phyloP scores from a whole-genome alignment of 2,329 filamentous ascomycete species.

The Colletotrichum brevisporum region DNA sequence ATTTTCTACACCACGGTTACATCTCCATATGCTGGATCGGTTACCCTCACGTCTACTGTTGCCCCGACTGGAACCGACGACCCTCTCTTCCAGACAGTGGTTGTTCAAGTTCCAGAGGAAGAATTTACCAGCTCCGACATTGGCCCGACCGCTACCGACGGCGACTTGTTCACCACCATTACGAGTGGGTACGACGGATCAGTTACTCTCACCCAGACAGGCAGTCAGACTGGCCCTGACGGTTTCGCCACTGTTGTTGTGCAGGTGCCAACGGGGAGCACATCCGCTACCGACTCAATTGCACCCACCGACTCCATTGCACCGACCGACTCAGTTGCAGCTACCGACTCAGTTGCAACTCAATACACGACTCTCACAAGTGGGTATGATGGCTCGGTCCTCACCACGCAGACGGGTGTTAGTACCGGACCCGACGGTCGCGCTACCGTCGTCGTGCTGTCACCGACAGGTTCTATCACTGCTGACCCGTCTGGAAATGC shows the following conservation, averaged over 20 bases:
- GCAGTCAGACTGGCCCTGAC: not conserved
- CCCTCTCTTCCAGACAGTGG: not conserved
- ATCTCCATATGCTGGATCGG: not conserved
- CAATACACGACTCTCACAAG: slow-evolving; percentile 18
- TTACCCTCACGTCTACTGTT: not conserved
- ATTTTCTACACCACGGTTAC: slow-evolving; percentile 1
- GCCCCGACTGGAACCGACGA: not conserved
- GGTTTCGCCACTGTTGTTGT: slow-evolving; percentile 1
- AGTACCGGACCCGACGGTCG: not conserved
- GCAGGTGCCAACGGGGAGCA: not conserved
- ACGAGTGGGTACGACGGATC: not conserved
- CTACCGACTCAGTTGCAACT: not conserved
- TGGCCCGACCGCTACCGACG: not conserved
- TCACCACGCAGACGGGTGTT: not conserved
- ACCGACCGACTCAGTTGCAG: not conserved
- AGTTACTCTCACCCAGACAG: not conserved
- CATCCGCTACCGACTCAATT: not conserved
- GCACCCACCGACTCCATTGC: not conserved
- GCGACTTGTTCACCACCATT: not conserved
- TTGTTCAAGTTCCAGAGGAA: not conserved
- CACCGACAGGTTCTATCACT: not conserved
- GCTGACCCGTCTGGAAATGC: not conserved
- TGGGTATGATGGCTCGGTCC: slow-evolving; percentile 20
- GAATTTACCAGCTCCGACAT: not conserved
- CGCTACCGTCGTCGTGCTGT: not conserved